Evolutionary conservation across 805 yeast species (phyloP).

Genomic region (Metschnikowia kunwiensis): DNA sequence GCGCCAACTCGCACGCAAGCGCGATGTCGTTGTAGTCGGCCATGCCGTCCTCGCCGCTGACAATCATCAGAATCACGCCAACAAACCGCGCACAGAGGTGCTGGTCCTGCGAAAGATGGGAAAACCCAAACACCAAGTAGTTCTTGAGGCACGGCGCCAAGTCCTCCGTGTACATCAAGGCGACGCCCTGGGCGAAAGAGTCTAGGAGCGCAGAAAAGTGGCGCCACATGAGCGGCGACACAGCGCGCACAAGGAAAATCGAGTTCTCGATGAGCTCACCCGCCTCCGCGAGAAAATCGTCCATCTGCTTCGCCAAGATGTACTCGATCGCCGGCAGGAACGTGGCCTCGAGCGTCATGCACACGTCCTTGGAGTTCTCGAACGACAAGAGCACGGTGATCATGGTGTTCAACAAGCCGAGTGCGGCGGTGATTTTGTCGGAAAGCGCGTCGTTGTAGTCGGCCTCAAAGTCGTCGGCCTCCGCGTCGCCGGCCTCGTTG

Average conservation of each 20-base stretch:
- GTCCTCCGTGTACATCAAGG: constrained; percentile 71
- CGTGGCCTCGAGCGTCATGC: constrained; percentile 60
- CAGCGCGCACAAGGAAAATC: constrained; percentile 32
- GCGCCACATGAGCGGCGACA: constrained; percentile 72
- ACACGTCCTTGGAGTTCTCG: constrained; percentile 72
- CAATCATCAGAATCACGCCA: constrained; percentile 46
- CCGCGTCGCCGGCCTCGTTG: constrained; percentile 47
- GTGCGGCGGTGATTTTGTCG: constrained; percentile 79
- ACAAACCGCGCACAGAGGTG: constrained; percentile 48
- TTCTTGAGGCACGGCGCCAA: constrained; percentile 70
- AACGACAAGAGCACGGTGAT: constrained; percentile 77
- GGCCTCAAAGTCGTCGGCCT: constrained; percentile 28
- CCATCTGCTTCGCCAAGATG: constrained; percentile 62
- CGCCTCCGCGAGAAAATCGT: constrained; percentile 72
- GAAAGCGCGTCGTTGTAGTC: constrained; percentile 33
- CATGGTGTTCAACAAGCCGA: constrained; percentile 78
- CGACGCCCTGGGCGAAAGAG: constrained; percentile 42
- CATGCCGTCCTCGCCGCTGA: constrained; percentile 43
- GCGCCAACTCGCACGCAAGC: constrained; percentile 59
- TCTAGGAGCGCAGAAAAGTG: constrained; percentile 49
- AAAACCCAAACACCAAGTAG: constrained; percentile 54
- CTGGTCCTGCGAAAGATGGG: constrained; percentile 38
- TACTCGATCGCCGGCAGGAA: constrained; percentile 66
- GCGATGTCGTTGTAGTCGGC: constrained; percentile 55
- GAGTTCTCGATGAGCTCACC: constrained; percentile 64